Conservation (phyloP, 306 rosid species). For the Malus domestica region DNA sequence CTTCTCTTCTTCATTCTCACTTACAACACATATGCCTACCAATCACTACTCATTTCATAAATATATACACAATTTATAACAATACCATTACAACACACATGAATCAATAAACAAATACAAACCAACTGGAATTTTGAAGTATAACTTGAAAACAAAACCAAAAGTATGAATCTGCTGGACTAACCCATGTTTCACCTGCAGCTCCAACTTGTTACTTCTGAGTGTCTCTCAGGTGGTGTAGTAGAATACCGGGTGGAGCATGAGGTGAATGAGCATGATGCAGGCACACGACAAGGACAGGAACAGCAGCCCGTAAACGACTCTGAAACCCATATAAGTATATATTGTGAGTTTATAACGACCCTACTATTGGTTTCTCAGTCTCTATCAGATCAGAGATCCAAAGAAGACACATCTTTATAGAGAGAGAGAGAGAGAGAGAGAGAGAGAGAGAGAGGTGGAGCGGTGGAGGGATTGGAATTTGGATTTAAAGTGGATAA, state of each 20-base stretch:
- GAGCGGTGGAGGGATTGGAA: background rate
- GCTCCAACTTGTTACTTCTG: background rate
- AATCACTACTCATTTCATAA: background rate
- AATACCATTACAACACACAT: background rate
- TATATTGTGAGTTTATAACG: background rate
- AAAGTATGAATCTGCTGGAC: background rate
- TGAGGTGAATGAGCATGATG: constrained; percentile 41
- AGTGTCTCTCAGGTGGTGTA: constrained; percentile 18
- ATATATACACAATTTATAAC: no score
- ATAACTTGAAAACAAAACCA: background rate
- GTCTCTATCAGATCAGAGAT: background rate
- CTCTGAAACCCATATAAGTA: constrained; percentile 23
- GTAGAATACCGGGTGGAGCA: constrained; percentile 40
- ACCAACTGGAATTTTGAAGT: background rate
- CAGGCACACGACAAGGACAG: constrained; percentile 36
- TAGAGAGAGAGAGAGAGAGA: background rate
- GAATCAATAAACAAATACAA: background rate
- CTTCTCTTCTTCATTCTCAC: background rate
- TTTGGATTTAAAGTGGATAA: constrained; percentile 10
- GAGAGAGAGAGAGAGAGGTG: background rate
- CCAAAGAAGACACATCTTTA: background rate
- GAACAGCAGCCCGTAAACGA: constrained; percentile 44
- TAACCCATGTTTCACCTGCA: constrained; percentile 11
- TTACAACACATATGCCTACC: background rate
- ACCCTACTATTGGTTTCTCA: background rate